Conservation (phyloP, 225 moss, liverwort and hornwort genomes). For the Climacium dendroides region DNA sequence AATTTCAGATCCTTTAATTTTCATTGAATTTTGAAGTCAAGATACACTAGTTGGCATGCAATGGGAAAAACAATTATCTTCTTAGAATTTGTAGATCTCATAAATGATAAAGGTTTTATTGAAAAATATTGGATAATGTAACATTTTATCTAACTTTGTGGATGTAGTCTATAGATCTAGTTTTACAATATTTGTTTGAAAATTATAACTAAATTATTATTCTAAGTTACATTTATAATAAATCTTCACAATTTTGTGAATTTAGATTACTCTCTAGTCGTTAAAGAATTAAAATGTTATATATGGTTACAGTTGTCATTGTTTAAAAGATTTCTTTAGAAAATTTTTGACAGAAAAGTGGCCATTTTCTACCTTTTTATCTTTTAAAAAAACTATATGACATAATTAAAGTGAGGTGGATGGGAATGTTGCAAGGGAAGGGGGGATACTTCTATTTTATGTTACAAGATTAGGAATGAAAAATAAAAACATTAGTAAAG, state of each 20-base stretch:
- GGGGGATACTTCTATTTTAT: too few species aligned
- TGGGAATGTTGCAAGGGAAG: fast-evolving
- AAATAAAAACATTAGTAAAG: too few species aligned
- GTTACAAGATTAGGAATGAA: too few species aligned
- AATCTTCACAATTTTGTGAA: fast-evolving
- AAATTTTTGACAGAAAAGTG: too few species aligned
- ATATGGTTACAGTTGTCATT: background rate
- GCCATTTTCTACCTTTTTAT: too few species aligned
- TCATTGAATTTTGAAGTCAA: background rate
- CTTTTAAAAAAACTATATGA: background rate
- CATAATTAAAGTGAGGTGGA: background rate
- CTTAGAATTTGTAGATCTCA: background rate
- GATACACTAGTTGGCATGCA: background rate
- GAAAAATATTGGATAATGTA: background rate
- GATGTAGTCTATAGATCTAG: background rate
- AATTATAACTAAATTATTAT: background rate
- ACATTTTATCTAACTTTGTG: background rate
- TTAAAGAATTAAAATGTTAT: background rate
- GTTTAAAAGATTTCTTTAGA: too few species aligned
- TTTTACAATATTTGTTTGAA: background rate
- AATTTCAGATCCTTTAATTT: background rate
- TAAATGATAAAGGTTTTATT: background rate
- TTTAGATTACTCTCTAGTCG: background rate
- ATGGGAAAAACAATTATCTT: background rate
- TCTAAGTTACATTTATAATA: background rate